These are phyloP conservation scores for Oropetium thomaeum DNA, from an alignment of 176 grass and related monocot species.

Conservation along the genomic window DNA sequence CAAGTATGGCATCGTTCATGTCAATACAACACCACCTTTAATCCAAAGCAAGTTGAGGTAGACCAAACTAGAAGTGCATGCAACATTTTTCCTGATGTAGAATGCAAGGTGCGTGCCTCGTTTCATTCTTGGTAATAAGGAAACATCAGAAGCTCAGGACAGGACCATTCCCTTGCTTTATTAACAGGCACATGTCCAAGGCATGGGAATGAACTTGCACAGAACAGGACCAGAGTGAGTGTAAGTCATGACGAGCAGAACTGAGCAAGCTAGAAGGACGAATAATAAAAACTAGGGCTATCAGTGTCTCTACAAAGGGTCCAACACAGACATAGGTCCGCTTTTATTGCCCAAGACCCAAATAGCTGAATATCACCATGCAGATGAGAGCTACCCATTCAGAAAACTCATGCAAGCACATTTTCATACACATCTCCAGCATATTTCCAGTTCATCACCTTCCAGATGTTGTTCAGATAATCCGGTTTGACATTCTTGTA, in stretches of 20 bases:
- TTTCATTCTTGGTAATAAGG: background rate
- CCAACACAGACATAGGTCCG: background rate
- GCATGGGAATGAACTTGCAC: background rate
- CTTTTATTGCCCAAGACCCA: slow-evolving; percentile 53
- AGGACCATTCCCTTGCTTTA: background rate
- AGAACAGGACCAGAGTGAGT: background rate
- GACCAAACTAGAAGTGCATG: background rate
- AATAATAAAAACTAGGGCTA: background rate
- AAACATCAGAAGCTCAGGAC: background rate
- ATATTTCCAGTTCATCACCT: slow-evolving; percentile 98
- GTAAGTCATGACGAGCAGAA: background rate
- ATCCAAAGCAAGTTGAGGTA: too few species aligned
- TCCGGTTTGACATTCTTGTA: slow-evolving; percentile 97
- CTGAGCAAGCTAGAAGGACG: background rate
- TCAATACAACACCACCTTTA: too few species aligned
- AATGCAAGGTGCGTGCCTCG: background rate
- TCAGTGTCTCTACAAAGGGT: slow-evolving; percentile 18
- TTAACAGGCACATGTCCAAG: background rate
- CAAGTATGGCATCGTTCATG: too few species aligned
- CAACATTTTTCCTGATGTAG: background rate
- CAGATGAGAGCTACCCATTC: background rate
- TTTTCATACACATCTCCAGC: slow-evolving; percentile 69
- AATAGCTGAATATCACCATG: background rate
- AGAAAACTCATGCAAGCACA: slow-evolving; percentile 46
- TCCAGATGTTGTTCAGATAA: slow-evolving; percentile 93